phyloP scores from a whole-genome alignment of 2,329 filamentous ascomycete species.

The Leptoxyphium fumago region DNA sequence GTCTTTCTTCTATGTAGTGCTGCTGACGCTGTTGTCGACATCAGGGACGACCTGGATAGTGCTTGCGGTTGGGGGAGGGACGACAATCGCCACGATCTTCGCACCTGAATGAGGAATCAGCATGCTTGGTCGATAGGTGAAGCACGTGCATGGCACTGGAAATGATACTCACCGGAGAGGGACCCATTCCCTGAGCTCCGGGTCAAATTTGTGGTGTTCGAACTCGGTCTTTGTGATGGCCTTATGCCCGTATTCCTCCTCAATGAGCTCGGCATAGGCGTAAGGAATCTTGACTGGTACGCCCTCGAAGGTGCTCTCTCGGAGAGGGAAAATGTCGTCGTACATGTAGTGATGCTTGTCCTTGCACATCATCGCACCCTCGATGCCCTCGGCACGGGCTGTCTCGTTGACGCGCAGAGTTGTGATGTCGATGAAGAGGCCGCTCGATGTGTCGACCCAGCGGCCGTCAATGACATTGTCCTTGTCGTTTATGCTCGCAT shows the following conservation, averaged over 20 bases:
- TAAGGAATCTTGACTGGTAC: slow-evolving; percentile 41
- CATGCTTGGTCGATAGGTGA: not conserved
- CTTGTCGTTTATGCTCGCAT: slow-evolving; percentile 29
- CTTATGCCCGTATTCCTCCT: slow-evolving; percentile 39
- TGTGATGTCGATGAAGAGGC: slow-evolving; percentile 48
- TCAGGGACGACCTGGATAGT: no score
- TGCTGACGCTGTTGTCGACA: no score
- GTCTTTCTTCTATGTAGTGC: no score
- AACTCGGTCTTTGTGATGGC: slow-evolving; percentile 33
- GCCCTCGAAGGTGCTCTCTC: slow-evolving; percentile 39
- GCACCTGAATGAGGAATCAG: not conserved
- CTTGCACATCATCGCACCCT: slow-evolving; percentile 39
- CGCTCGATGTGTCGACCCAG: slow-evolving; percentile 45
- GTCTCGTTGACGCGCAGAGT: slow-evolving; percentile 35
- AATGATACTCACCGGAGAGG: slow-evolving; percentile 4
- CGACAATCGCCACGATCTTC: not conserved
- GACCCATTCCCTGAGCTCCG: slow-evolving; percentile 17
- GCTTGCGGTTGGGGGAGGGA: no score
- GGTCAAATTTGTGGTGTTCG: slow-evolving; percentile 28
- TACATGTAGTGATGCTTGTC: slow-evolving; percentile 40
- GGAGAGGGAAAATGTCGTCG: slow-evolving; percentile 42
- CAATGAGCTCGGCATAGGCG: slow-evolving; percentile 38
- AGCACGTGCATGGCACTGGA: not conserved
- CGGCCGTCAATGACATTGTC: slow-evolving; percentile 45
- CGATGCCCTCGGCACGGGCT: slow-evolving; percentile 22